These are phyloP conservation scores for Lipomyces chichibuensis DNA, from an alignment of 805 yeast genomes.

Conservation along the genomic window DNA sequence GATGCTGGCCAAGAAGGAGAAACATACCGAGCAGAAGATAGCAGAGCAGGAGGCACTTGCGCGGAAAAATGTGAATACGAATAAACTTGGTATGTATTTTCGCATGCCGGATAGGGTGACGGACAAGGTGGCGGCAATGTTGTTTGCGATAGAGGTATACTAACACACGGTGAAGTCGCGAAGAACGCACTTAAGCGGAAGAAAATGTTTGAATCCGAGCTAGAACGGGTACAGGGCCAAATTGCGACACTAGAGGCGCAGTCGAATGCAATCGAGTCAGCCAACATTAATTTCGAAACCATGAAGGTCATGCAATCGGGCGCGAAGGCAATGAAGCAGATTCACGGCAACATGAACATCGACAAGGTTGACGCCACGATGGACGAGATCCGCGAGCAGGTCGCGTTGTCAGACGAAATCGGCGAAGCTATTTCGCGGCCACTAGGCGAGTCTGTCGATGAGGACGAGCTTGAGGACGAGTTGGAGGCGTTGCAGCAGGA, in stretches of 20 bases:
- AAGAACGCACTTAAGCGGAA: conserved; percentile 85
- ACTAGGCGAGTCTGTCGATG: conserved; percentile 60
- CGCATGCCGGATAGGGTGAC: not conserved
- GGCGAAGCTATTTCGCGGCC: conserved; percentile 96
- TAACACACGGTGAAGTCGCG: conserved; percentile 53
- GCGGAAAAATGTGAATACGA: conserved; percentile 68
- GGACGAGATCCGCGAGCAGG: conserved; percentile 98
- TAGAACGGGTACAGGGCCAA: conserved; percentile 81
- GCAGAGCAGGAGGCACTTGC: conserved; percentile 81
- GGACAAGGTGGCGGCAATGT: not conserved
- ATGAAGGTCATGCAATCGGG: conserved; percentile 99
- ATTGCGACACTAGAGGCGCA: conserved; percentile 89
- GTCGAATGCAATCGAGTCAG: conserved; percentile 86
- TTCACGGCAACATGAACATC: conserved; percentile 91
- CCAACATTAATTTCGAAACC: conserved; percentile 94
- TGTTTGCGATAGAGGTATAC: not conserved
- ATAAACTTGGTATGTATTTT: conserved; percentile 52
- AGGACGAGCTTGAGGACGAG: conserved; percentile 94
- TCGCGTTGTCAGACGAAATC: conserved; percentile 91
- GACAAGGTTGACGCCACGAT: conserved; percentile 96
- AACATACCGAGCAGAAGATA: conserved; percentile 79
- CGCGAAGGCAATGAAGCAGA: conserved; percentile 93
- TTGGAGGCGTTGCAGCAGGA: conserved; percentile 86
- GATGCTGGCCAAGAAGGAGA: conserved; percentile 79
- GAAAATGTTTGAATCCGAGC: conserved; percentile 76